Evolutionary conservation across 352 stramenopile genomes (phyloP).

Genomic region (Phytopythium oedochilum): DNA sequence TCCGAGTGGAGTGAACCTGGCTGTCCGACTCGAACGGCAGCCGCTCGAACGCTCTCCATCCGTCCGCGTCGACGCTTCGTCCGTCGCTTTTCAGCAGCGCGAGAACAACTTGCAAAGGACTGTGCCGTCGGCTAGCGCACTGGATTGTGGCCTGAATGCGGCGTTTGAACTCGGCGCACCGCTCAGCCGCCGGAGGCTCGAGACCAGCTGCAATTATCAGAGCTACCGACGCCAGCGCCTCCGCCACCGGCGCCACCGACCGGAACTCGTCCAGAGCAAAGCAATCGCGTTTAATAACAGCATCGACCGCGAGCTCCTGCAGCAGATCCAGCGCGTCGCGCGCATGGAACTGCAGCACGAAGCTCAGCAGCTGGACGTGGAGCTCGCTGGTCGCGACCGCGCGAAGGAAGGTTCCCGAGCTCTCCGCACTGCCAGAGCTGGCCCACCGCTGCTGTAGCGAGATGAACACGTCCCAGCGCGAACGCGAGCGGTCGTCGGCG

Average conservation of each 20-base stretch:
- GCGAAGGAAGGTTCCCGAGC: slow-evolving; percentile 12
- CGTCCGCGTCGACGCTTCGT: not conserved
- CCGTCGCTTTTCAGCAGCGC: not conserved
- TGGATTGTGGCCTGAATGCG: not conserved
- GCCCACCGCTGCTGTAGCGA: slow-evolving; percentile 12
- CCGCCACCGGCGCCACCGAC: slow-evolving; percentile 5
- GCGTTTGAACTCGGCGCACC: not conserved
- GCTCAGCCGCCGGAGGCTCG: not conserved
- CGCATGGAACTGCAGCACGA: slow-evolving; percentile 26
- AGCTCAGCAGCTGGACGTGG: slow-evolving; percentile 22
- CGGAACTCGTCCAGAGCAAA: slow-evolving; percentile 2
- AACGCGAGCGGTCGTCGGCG: not conserved
- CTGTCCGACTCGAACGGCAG: slow-evolving; percentile 13
- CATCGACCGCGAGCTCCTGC: slow-evolving; percentile 3
- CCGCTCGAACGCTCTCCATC: slow-evolving; percentile 18
- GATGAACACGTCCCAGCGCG: slow-evolving; percentile 14
- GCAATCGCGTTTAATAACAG: not conserved
- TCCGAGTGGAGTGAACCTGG: slow-evolving; percentile 17
- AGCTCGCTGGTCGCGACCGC: slow-evolving; percentile 18
- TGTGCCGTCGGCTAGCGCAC: not conserved
- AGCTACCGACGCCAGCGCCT: slow-evolving; percentile 7
- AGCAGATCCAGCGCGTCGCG: slow-evolving; percentile 22
- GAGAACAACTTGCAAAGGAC: not conserved
- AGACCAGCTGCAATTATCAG: not conserved
- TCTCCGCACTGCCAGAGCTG: not conserved